These are phyloP conservation scores for Parascedosporium putredinis DNA, from an alignment of 2,329 filamentous ascomycete genomes.

Conservation along the genomic window DNA sequence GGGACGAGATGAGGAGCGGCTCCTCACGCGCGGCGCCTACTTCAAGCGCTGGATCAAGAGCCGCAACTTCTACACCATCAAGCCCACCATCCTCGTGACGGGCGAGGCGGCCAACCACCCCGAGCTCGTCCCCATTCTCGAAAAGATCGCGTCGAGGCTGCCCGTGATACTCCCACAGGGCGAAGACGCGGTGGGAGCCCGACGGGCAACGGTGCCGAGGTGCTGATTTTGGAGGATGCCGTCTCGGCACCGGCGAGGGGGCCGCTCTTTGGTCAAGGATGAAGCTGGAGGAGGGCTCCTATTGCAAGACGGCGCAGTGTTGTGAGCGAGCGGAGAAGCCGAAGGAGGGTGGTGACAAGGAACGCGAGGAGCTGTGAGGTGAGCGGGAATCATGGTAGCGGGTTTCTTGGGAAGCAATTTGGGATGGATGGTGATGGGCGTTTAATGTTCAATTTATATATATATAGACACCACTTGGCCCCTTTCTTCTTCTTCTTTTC, in stretches of 20 bases:
- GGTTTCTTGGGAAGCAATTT: too few species aligned
- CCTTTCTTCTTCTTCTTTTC: too few species aligned
- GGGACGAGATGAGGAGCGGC: background rate
- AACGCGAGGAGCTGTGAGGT: background rate
- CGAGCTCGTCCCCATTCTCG: background rate
- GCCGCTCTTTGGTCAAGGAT: constrained; percentile 4
- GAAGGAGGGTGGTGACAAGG: background rate
- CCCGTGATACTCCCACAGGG: background rate
- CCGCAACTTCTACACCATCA: background rate
- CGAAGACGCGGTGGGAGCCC: background rate
- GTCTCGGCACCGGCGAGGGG: background rate
- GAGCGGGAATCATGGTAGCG: too few species aligned
- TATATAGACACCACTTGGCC: too few species aligned
- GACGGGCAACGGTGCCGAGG: background rate
- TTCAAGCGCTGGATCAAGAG: background rate
- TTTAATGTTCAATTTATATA: too few species aligned
- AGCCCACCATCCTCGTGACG: background rate
- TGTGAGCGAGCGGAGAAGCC: background rate
- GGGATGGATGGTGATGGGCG: too few species aligned
- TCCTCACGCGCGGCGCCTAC: background rate
- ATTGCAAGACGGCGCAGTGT: background rate
- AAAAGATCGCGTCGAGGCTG: background rate
- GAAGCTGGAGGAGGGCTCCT: background rate
- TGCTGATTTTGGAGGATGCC: background rate
- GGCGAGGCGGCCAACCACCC: background rate